Conservation (phyloP, 2,329 filamentous ascomycete species). For the Pleoardoris graminearum region DNA sequence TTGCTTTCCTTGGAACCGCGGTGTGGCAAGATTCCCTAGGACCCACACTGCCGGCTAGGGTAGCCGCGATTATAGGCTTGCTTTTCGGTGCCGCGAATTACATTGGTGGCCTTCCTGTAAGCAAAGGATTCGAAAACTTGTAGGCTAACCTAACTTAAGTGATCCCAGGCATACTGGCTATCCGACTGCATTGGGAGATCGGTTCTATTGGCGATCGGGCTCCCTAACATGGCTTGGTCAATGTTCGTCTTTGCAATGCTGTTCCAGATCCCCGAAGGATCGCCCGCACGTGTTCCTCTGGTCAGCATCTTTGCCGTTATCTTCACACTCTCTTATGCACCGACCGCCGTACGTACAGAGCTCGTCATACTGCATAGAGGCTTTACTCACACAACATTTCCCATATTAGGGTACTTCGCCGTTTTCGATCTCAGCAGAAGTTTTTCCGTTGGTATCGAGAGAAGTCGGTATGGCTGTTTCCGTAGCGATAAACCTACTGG, state of each 20-base stretch:
- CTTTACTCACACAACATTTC: neutral
- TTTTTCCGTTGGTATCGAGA: conserved; percentile 28
- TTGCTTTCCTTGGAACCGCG: conserved; percentile 22
- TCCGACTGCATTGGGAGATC: conserved; percentile 25
- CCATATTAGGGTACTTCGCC: conserved; percentile 17
- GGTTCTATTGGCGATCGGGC: conserved; percentile 21
- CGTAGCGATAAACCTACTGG: conserved; percentile 45
- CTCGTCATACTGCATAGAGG: neutral
- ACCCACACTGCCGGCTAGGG: conserved; percentile 1
- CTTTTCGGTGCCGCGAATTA: conserved; percentile 25
- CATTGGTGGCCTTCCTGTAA: conserved; percentile 16
- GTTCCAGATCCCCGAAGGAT: conserved; percentile 17
- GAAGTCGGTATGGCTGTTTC: conserved; percentile 37
- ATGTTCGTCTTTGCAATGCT: conserved; percentile 27
- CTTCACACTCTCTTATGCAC: conserved; percentile 24
- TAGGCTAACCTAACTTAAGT: neutral
- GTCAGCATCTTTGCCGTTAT: conserved; percentile 22
- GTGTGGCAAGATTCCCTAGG: conserved; percentile 15
- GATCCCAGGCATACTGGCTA: conserved; percentile 21
- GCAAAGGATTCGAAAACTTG: neutral
- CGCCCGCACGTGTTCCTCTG: conserved; percentile 14
- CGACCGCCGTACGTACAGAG: conserved; percentile 16
- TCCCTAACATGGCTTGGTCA: conserved; percentile 31
- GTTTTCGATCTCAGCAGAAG: conserved; percentile 28
- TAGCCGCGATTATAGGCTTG: conserved; percentile 21